Evolutionary conservation across 495 filamentous ascomycete species (phyloP).

Genomic region (Tuber aestivum): DNA sequence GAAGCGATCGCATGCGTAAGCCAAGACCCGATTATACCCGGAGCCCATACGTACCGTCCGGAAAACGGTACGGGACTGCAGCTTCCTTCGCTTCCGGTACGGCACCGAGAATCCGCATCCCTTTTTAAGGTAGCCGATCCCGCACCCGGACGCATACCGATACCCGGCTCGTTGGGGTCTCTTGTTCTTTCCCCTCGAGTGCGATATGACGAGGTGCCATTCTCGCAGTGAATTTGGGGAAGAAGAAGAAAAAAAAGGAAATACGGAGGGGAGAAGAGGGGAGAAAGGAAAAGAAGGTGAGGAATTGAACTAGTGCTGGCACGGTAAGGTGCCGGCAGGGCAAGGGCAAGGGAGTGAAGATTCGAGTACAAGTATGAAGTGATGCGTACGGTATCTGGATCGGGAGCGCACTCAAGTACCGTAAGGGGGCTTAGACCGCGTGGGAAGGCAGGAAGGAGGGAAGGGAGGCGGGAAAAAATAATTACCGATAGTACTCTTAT

Average conservation of each 20-base stretch:
- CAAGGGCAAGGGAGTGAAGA: not conserved
- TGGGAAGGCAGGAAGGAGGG: not conserved
- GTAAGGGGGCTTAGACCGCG: not conserved
- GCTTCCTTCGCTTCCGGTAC: not conserved
- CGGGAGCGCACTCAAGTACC: not conserved
- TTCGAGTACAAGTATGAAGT: too few relatives aligned
- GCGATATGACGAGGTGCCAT: not conserved
- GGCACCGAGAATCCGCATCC: not conserved
- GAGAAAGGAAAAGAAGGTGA: not conserved
- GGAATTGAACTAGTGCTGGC: not conserved
- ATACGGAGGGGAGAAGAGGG: not conserved
- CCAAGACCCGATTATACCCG: not conserved
- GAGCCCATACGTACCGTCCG: not conserved
- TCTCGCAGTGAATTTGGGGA: not conserved
- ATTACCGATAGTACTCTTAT: not conserved
- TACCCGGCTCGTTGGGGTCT: not conserved
- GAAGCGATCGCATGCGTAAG: not conserved
- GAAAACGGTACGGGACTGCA: not conserved
- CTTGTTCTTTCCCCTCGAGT: not conserved
- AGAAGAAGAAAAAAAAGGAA: not conserved
- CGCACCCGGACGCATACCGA: not conserved
- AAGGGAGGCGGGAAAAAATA: not conserved
- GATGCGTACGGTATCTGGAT: not conserved
- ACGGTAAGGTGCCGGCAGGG: not conserved
- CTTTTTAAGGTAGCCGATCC: not conserved